These are phyloP conservation scores for Talaromyces sp. DNA, from an alignment of 2,329 filamentous ascomycete species.

Conservation along the genomic window DNA sequence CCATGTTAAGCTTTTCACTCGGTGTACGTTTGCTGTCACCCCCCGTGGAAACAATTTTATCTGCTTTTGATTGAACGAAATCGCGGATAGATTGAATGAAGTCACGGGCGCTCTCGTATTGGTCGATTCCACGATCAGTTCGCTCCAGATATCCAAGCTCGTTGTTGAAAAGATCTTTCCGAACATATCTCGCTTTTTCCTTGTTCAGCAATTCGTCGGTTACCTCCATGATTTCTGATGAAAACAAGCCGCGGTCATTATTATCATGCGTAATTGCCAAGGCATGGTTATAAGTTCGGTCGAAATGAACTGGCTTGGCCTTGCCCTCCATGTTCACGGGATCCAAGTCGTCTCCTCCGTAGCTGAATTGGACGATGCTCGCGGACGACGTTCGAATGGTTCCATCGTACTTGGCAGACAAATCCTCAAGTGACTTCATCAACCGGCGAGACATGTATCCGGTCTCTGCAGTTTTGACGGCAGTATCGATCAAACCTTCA, in stretches of 20 bases:
- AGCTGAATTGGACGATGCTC: constrained; percentile 92
- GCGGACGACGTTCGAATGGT: constrained; percentile 88
- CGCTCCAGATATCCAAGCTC: constrained; percentile 64
- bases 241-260: constrained; percentile 64
- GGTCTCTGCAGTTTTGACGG: constrained; percentile 97
- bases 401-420: constrained; percentile 88
- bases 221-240: constrained; percentile 64
- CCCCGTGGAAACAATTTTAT: constrained; percentile 47
- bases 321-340: constrained; percentile 97
- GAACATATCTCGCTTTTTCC: constrained; percentile 60
- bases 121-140: constrained; percentile 63
- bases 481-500: constrained; percentile 97
- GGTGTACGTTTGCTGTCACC: constrained; percentile 22
- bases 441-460: constrained; percentile 97
- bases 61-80: constrained; percentile 60
- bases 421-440: constrained; percentile 96
- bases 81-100: constrained; percentile 74
- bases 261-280: constrained; percentile 75
- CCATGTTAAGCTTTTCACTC: constrained; percentile 26
- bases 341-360: constrained; percentile 91
- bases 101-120: constrained; percentile 73
- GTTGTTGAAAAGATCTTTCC: constrained; percentile 56
- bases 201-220: constrained; percentile 62
- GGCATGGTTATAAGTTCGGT: constrained; percentile 79
- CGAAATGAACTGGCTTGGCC: constrained; percentile 86